Evolutionary conservation across 352 stramenopile genomes (phyloP), one percentile per base, ranked within the genome.

Genomic region (Phytophthora palmivora): DNA sequence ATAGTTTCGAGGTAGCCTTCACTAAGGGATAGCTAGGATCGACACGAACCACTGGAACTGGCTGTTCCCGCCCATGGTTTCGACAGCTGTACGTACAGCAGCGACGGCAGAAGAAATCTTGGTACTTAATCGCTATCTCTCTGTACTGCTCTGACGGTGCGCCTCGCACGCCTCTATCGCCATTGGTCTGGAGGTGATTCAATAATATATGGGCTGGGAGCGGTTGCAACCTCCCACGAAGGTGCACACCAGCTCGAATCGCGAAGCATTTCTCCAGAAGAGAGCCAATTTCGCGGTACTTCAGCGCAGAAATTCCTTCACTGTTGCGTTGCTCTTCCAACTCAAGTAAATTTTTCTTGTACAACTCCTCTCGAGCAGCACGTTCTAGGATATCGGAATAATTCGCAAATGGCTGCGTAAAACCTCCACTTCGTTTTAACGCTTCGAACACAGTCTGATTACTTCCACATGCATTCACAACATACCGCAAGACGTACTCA

Each of bases 41-140:
- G 0, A 69, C 65, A 6, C 83, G 81, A 38, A 78, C 60, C 19
- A 63, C 38, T 7, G 81, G 64, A 21, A 70, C 34, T 9, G 83
- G 81, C 50, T 91, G 82, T 7, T 80, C 57, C 38, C 76, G 62
- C 14, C 83, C 84, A 58, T 95, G 87, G 26, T 88, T 75, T 56
- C 80, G 65, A 56, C 87, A 95, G 51, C 86, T 91, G 72, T 91
- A 95, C 34, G 57, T 39, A 47, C 76, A 89, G 65, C 87, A 95
- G n/a, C 76, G 80, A 6, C 84, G 80, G 41, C 87, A 95, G 37
- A 93, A 92, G 26, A 90, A 77, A 18, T 78, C 59, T 34, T 75
- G 75, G 33, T 88, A 91, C 22, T 67, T 73, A 0, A 41, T 39
- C 2, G 72, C 68, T 55, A 88, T 22, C 6, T 71, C 61, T 16